These are phyloP conservation scores for Ciborinia camelliae DNA, from an alignment of 2,329 filamentous ascomycete genomes.

Conservation along the genomic window DNA sequence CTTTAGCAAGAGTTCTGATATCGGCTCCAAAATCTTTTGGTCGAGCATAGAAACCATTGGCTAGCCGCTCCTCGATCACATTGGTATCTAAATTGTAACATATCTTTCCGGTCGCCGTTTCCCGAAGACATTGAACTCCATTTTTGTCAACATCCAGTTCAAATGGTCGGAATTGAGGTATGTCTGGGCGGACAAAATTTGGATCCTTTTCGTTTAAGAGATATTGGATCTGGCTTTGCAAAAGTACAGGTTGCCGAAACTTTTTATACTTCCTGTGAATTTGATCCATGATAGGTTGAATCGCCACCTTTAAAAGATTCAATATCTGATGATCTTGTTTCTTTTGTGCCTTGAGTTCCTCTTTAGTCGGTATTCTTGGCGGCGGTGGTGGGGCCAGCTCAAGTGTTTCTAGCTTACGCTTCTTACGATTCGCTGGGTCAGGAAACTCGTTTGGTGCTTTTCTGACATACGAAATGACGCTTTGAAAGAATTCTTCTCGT, in stretches of 20 bases:
- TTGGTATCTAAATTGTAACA: slow-evolving; percentile 93
- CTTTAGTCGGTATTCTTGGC: slow-evolving; percentile 66
- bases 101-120: slow-evolving; percentile 75
- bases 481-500: slow-evolving; percentile 76
- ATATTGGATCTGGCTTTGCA: slow-evolving; percentile 71
- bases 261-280: slow-evolving; percentile 87
- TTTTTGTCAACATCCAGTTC: slow-evolving; percentile 77
- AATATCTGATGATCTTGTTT: slow-evolving; percentile 79
- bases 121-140: slow-evolving; percentile 70
- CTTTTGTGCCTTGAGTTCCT: slow-evolving; percentile 75
- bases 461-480: slow-evolving; percentile 70
- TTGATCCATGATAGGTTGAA: slow-evolving; percentile 96
- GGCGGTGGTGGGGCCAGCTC: slow-evolving; percentile 67
- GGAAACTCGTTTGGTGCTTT: slow-evolving; percentile 84
- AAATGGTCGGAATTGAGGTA: slow-evolving; percentile 64
- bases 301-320: slow-evolving; percentile 80
- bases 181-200: slow-evolving; percentile 55
- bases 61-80: slow-evolving; percentile 92
- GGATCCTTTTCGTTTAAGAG: slow-evolving; percentile 82
- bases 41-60: slow-evolving; percentile 92
- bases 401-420: slow-evolving; percentile 73
- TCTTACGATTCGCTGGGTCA: slow-evolving; percentile 81
- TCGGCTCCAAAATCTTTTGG: slow-evolving; percentile 87
- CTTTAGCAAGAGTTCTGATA: slow-evolving; percentile 78
- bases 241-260: slow-evolving; percentile 77